Percentiles rank a stretch among this genome's conserved stretches.
Evolutionary conservation across 148 eudicot species (phyloP).

Genomic region (Dianthus caryophyllus): DNA sequence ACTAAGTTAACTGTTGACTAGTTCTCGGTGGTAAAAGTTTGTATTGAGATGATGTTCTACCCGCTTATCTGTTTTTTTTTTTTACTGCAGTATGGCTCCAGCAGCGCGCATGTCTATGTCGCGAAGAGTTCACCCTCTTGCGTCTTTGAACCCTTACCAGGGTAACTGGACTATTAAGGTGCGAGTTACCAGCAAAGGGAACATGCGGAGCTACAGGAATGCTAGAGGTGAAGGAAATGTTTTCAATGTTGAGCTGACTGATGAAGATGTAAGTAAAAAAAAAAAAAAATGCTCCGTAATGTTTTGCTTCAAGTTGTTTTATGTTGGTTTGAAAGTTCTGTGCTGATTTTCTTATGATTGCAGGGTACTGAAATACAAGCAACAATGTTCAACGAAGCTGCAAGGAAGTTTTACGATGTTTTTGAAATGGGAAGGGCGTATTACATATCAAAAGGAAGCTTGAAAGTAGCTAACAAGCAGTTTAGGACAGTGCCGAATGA

Average conservation of each 20-base stretch:
- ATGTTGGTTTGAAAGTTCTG: no score
- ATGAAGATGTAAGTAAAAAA: constrained; percentile 77
- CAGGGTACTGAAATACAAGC: constrained; percentile 99
- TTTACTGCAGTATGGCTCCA: constrained; percentile 66
- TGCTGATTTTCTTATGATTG: constrained; percentile 5
- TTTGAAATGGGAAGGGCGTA: constrained; percentile 86
- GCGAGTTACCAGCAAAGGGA: constrained; percentile 79
- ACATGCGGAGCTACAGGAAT: constrained; percentile 64
- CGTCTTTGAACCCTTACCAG: constrained; percentile 92
- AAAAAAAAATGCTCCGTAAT: no score
- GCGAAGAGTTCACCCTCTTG: constrained; percentile 76
- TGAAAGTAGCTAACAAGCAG: constrained; percentile 91
- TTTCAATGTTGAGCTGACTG: constrained; percentile 93
- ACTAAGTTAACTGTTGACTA: no score
- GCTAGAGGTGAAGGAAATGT: constrained; percentile 92
- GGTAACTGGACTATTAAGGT: constrained; percentile 97
- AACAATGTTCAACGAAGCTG: constrained; percentile 98
- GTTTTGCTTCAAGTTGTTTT: no score
- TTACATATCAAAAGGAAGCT: constrained; percentile 80
- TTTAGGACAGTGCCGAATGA: constrained; percentile 86
- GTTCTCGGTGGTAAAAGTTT: not conserved
- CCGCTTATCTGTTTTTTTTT: constrained; percentile 10
- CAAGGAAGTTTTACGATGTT: constrained; percentile 75
- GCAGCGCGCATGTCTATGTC: constrained; percentile 90
- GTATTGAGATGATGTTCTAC: not conserved